These are phyloP conservation scores for Macrolepiota albuminosa DNA, from an alignment of 768 basidiomycete genomes.

Conservation along the genomic window DNA sequence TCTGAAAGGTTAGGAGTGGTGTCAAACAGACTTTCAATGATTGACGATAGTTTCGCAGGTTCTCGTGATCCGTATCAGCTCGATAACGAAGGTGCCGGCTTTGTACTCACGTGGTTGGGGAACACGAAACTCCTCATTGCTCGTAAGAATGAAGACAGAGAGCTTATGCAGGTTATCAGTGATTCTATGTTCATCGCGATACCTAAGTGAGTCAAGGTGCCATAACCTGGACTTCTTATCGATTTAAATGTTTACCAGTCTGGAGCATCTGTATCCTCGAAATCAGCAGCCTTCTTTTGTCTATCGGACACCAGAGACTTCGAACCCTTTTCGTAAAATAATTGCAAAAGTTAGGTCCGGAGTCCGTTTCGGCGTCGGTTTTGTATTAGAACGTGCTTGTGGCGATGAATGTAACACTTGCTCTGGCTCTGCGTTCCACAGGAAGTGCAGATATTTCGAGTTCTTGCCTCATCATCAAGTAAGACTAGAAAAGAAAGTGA, in stretches of 20 bases:
- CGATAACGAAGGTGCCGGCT: constrained; percentile 73
- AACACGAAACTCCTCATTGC: constrained; percentile 67
- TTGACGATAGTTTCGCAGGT: constrained; percentile 38
- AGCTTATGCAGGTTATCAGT: constrained; percentile 79
- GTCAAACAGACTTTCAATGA: neutral
- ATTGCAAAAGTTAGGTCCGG: constrained; percentile 84
- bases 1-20: constrained; percentile 65
- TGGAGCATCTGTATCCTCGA: constrained; percentile 19
- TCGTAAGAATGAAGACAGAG: constrained; percentile 62
- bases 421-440: constrained; percentile 56
- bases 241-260: constrained; percentile 7
- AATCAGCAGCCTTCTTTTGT: constrained; percentile 13
- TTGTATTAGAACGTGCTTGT: constrained; percentile 80
- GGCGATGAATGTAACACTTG: constrained; percentile 62
- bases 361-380: constrained; percentile 82
- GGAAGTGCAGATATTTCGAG: constrained; percentile 74
- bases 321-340: constrained; percentile 53
- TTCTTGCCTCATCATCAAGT: constrained; percentile 82
- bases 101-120: constrained; percentile 81
- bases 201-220: constrained; percentile 61
- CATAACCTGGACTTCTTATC: neutral
- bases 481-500: constrained; percentile 47
- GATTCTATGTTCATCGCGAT: constrained; percentile 79
- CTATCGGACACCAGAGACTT: constrained; percentile 14
- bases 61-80: constrained; percentile 76